A percentile compares a stretch with the other conserved stretches of the same genome.
Conservation (phyloP, 768 basidiomycete species). For the Collybia sordida region DNA sequence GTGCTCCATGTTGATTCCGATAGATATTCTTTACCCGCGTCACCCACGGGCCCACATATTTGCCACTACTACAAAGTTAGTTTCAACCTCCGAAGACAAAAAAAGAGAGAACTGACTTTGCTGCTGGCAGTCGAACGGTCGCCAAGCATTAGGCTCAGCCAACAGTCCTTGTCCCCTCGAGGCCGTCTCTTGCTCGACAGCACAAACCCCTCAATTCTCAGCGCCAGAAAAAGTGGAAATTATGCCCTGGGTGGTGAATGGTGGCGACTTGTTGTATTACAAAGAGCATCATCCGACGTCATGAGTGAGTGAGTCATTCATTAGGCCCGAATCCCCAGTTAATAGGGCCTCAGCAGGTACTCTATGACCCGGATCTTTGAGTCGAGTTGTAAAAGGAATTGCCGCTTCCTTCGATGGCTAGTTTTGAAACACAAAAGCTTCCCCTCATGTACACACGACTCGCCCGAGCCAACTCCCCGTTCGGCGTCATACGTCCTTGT, state of each 20-base stretch:
- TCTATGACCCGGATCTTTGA: too few species aligned
- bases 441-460: too few species aligned
- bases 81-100: background rate
- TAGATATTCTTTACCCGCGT: conserved; percentile 14
- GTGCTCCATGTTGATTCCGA: background rate
- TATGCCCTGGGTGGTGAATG: conserved; percentile 12
- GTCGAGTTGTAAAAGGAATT: too few species aligned
- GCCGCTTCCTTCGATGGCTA: too few species aligned
- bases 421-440: too few species aligned
- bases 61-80: conserved; percentile 20
- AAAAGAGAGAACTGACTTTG: background rate
- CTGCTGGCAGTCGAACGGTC: conserved; percentile 6
- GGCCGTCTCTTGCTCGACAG: conserved; percentile 10
- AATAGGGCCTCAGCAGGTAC: too few species aligned
- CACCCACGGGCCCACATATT: conserved; percentile 6
- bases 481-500: too few species aligned
- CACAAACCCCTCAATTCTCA: conserved; percentile 9
- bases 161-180: conserved; percentile 8
- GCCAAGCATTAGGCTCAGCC: conserved; percentile 6
- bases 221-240: conserved; percentile 11
- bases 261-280: conserved; percentile 11
- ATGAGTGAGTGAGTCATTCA: background rate
- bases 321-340: too few species aligned
- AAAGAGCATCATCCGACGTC: conserved; percentile 11
- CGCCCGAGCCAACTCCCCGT: too few species aligned